Conservation (phyloP, 2,329 filamentous ascomycete genomes). For the Tolypocladium album region DNA sequence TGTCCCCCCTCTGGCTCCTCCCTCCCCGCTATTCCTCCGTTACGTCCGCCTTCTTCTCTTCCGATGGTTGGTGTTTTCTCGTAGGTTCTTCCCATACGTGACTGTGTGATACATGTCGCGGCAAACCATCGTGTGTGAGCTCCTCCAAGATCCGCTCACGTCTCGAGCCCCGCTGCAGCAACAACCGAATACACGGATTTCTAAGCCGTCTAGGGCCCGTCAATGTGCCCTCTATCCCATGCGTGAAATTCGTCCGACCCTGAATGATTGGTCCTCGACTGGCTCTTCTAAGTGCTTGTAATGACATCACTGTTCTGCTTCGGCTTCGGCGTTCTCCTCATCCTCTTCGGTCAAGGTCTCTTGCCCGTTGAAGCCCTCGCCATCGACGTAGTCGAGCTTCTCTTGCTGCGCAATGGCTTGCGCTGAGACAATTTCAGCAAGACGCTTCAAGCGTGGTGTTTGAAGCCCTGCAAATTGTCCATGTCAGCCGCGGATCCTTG, state of each 20-base stretch:
- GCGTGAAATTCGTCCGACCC: neutral
- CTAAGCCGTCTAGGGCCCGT: neutral
- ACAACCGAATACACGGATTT: neutral
- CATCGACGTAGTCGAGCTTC: slow-evolving; percentile 53
- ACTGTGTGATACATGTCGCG: slow-evolving; percentile 1
- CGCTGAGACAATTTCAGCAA: slow-evolving; percentile 96
- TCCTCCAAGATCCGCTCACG: neutral
- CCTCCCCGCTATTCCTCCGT: neutral
- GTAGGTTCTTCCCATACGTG: neutral
- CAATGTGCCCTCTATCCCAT: neutral
- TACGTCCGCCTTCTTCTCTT: neutral
- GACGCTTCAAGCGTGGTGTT: slow-evolving; percentile 85
- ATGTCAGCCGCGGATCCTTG: slow-evolving; percentile 15
- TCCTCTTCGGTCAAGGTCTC: slow-evolving; percentile 40
- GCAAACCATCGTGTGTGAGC: neutral
- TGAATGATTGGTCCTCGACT: neutral
- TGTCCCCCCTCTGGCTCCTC: neutral
- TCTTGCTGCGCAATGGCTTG: slow-evolving; percentile 95
- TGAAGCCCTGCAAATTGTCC: slow-evolving; percentile 61
- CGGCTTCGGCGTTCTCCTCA: slow-evolving; percentile 24
- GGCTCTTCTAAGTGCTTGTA: neutral
- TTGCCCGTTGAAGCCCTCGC: slow-evolving; percentile 35
- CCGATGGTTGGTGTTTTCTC: neutral
- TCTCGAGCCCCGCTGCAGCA: slow-evolving; percentile 1
- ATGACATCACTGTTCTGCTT: neutral